Conservation (phyloP, 345 rosid genomes). For the Gossypium thurberi region DNA sequence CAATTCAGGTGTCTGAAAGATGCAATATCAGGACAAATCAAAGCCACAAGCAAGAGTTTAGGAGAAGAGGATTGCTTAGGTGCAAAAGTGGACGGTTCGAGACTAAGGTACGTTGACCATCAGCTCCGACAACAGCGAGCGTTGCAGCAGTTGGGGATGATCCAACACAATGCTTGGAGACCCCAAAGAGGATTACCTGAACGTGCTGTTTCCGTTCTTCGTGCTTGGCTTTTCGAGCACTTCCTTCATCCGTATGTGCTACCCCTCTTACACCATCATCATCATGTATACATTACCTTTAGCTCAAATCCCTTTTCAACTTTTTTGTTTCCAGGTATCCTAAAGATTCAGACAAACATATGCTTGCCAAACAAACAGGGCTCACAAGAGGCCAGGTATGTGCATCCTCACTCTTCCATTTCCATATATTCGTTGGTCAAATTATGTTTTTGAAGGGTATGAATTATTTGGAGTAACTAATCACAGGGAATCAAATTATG, state of each 20-base stretch:
- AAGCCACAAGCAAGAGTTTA: conserved; percentile 41
- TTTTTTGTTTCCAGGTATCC: conserved; percentile 46
- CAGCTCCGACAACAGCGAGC: conserved; percentile 49
- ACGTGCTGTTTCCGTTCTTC: conserved; percentile 63
- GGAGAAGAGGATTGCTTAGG: conserved; percentile 54
- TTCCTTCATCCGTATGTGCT: conserved; percentile 77
- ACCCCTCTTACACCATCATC: neutral
- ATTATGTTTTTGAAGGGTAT: too few species aligned
- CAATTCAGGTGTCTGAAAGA: conserved; percentile 68
- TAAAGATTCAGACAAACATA: conserved; percentile 67
- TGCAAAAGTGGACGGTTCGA: conserved; percentile 37
- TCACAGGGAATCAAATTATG: too few species aligned
- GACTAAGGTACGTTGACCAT: conserved; percentile 43
- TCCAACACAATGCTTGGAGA: conserved; percentile 62
- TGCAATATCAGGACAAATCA: conserved; percentile 51
- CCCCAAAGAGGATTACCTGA: conserved; percentile 85
- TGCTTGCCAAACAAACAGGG: conserved; percentile 82
- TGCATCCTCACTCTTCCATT: neutral
- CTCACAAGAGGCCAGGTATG: conserved; percentile 74
- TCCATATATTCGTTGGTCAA: neutral
- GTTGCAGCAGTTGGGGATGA: conserved; percentile 50
- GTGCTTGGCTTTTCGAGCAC: conserved; percentile 85
- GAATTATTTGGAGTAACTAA: too few species aligned
- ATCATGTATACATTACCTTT: neutral
- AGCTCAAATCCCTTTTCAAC: neutral